Base-by-base conservation (phyloP, 2,329 filamentous ascomycete species). In the Stachybotrys chartarum region DNA sequence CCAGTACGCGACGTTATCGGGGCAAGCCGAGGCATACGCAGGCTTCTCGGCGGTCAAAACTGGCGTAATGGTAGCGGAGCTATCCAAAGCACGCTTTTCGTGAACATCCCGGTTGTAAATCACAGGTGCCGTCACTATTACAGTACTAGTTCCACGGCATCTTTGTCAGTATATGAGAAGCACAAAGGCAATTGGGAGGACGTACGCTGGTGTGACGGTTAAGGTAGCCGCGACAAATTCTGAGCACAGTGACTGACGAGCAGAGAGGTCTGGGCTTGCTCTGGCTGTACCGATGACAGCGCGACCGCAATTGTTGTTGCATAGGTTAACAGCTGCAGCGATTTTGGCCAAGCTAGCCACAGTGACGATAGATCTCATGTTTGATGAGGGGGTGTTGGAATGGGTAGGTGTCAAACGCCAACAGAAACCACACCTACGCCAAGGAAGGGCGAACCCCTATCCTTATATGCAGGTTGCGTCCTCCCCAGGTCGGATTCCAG, bases 1-100 rank as follows among this genome's bases (percentile, higher is more conserved):
- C 58, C 59, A 61, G 54, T 61, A 62, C 10, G 51, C 52, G 8
- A 46, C 52, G 5, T 51, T 39, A 24, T 60, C 55, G 11, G 54
- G n/a, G 32, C 60, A 62, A 39, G 50, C 48, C 30, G 54, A 58
- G 53, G 60, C 60, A 17, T 59, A 62, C 5, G 54, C 55, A 4
- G 60, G 60, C 47, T 32, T 35, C 30, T 51, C 49, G 8, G 17
- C 49, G 1, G 30, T 47, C 8, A 47, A 12, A 3, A 47, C 45
- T 8, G 45, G 45, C 8, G 16, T 17, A 24, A 6, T 3, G 45
- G 17, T n/a, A 14, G 35, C 3, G 14, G 35, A 3, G 5, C 35
- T 5, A 14, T 24, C 24, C 8, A 3, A 14, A 51, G 7, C 14
- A 17, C 49, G 30, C 5, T 14, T 7, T 8, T 16, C 49, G n/a